These are phyloP conservation scores for Xylaria multiplex DNA, from an alignment of 2,329 filamentous ascomycete genomes.

Conservation along the genomic window DNA sequence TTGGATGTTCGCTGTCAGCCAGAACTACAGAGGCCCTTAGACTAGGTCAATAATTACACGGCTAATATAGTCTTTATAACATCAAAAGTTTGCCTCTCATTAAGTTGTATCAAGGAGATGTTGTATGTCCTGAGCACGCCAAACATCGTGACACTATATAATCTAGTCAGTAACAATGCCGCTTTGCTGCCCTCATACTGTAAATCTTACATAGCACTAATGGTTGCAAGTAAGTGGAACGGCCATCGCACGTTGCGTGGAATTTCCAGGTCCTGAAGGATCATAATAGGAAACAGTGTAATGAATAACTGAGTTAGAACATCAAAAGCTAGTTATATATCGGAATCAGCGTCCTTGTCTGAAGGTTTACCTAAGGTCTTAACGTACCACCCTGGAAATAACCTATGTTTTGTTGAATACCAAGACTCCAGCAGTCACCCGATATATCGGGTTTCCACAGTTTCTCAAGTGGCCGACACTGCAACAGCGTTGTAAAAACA, in stretches of 20 bases:
- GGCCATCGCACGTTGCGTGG: conserved; percentile 48
- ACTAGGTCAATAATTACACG: conserved; percentile 41
- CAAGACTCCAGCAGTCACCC: conserved; percentile 50
- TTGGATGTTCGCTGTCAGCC: not conserved
- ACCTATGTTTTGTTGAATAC: conserved; percentile 49
- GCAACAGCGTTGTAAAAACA: conserved; percentile 49
- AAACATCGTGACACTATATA: conserved; percentile 47
- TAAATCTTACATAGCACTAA: conserved; percentile 46
- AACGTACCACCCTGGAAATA: conserved; percentile 50
- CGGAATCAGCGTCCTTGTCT: not conserved
- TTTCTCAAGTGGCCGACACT: conserved; percentile 53
- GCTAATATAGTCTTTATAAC: conserved; percentile 50
- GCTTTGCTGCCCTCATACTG: not conserved
- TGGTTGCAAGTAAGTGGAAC: conserved; percentile 49
- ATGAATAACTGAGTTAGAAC: conserved; percentile 52
- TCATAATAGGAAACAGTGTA: conserved; percentile 49
- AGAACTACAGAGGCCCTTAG: not conserved
- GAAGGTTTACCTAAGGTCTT: not conserved
- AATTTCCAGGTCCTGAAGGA: conserved; percentile 47
- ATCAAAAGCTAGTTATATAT: conserved; percentile 46
- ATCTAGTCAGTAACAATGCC: conserved; percentile 10
- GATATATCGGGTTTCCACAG: conserved; percentile 49
- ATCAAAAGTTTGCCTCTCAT: conserved; percentile 46
- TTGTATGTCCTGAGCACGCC: conserved; percentile 51
- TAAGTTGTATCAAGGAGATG: conserved; percentile 45